Base-by-base conservation (phyloP, 2,329 filamentous ascomycete genomes). In the Fonsecaea pugnacius region DNA sequence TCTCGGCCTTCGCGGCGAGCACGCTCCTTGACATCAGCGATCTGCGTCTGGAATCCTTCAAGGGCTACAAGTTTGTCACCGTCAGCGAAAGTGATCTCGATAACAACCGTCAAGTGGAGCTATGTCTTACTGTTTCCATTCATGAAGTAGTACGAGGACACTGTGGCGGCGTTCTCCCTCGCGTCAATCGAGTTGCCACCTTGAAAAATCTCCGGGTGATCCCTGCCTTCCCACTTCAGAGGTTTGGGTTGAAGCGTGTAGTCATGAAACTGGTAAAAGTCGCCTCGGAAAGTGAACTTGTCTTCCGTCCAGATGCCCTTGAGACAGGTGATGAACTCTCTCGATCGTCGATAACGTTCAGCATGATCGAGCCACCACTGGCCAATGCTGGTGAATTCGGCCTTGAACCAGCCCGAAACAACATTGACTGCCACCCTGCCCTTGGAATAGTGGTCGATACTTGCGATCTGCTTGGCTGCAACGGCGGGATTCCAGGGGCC, bases 301-400 rank as follows among this genome's bases (percentile, higher is more conserved):
- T 82, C 79, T 16, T 82, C 70, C 0, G 82, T 84, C 82, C 81
- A 84, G 60, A 84, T 83, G 2, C 82, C 82, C 56, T 78, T 79
- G 2, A 84, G 73, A 56, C 80, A 83, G 58, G 79, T 74, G 55
- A 84, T 84, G 71, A 84, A 84, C 70, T 84, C 82, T 43, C 78
- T 75, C 59, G 76, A 80, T 18, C 82, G 78, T 36, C 82, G 76
- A 69, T 83, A 84, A 3, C 82, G 78, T 72, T 84, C 82, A 1
- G 79, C 78, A 66, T 84, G 82, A 67, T 84, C 81, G 16, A 84
- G 76, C 82, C 82, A 84, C 82, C 82, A 84, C 71, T 84, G 80
- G 4, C 82, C 82, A 24, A 84, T 80, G 53, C 77, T 77, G 0
- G 78, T 79, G 65, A 84, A 84, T 71, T 84, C 82, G 58, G 78